A percentile compares a stretch with the other conserved stretches of the same genome.
phyloP scores from a whole-genome alignment of 208 protist species.

The Acanthamoeba lenticulata region DNA sequence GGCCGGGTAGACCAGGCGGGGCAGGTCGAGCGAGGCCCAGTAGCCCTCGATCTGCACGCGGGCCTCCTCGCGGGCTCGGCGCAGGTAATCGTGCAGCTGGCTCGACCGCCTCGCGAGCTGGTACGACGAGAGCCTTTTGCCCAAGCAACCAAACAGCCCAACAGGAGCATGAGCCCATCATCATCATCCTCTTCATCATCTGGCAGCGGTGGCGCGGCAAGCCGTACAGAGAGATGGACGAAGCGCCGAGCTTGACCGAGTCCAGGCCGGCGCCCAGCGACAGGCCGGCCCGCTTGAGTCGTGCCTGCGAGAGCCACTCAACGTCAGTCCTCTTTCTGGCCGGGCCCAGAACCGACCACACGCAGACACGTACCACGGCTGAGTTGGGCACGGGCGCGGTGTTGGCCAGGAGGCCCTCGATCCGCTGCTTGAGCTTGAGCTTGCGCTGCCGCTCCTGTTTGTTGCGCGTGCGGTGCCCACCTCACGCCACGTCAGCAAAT shows the following conservation, averaged over 20 bases:
- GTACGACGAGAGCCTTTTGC: background rate
- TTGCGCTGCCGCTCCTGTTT: background rate
- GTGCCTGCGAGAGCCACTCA: too few species aligned
- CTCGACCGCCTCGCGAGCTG: background rate
- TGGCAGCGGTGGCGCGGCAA: background rate
- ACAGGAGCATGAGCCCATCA: background rate
- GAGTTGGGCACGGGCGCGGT: background rate
- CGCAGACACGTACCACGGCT: background rate
- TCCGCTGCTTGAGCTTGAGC: constrained; percentile 1
- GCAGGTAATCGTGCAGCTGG: background rate
- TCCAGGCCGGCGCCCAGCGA: background rate
- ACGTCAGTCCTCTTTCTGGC: too few species aligned
- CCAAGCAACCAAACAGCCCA: background rate
- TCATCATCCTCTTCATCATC: background rate
- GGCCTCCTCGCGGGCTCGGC: background rate
- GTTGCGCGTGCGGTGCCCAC: too few species aligned
- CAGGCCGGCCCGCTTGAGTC: background rate
- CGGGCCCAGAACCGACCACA: too few species aligned
- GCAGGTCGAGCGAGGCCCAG: background rate
- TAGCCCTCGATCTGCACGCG: background rate
- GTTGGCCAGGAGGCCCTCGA: background rate
- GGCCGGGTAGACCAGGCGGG: background rate
- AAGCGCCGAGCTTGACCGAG: background rate
- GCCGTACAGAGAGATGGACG: background rate
- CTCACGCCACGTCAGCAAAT: too few species aligned